Base-by-base conservation (phyloP, 1,284 basidiomycete genomes). In the Boletus nobilissimus region DNA sequence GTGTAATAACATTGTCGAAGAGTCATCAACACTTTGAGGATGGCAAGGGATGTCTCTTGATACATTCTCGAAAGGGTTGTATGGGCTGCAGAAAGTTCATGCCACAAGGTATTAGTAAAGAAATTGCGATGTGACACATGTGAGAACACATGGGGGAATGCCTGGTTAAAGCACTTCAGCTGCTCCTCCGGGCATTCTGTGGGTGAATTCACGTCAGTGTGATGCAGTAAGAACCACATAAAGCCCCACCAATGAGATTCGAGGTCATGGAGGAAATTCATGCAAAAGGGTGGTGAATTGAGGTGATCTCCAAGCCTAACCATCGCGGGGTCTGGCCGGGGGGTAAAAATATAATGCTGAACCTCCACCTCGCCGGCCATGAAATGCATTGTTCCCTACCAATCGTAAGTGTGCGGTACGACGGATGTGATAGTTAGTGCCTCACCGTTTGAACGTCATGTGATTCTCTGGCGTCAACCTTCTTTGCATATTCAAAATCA, bases 401-500 rank as follows among this genome's bases (percentile, higher is more conserved):
- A 29, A 38, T 29, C 34, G 4, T 77, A 18, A 78, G 76, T 24
- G 22, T 8, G 11, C 5, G 22, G 13, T 3, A n/a, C 8, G 3
- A 14, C 43, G 43, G 22, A n/a, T n/a, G 19, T 9, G 29, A 26
- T 39, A 3, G 38, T 39, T 38, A 11, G 48, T 16, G 16, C 13
- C 79, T n/a, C 65, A 79, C 76, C 18, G 66, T 80, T 62, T 39
- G 74, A 57, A 76, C 40, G 5, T 78, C 51, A 3, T 80, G 80
- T 4, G 34, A 68, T 13, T 32, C 6, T 9, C 54, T 24, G 1
- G 73, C 72, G 32, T 32, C 7, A 22, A 72, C 3, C 5, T 29
- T 64, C 36, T 81, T 80, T 8, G 76, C 74, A 57, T 65, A 81
- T 46, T 81, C 72, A 2, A 80, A n/a, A 57, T 81, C 77, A 5